Evolutionary conservation across 116 monocot genomes (phyloP), one percentile per base, ranked within the genome.

Genomic region (Cymodocea nodosa): DNA sequence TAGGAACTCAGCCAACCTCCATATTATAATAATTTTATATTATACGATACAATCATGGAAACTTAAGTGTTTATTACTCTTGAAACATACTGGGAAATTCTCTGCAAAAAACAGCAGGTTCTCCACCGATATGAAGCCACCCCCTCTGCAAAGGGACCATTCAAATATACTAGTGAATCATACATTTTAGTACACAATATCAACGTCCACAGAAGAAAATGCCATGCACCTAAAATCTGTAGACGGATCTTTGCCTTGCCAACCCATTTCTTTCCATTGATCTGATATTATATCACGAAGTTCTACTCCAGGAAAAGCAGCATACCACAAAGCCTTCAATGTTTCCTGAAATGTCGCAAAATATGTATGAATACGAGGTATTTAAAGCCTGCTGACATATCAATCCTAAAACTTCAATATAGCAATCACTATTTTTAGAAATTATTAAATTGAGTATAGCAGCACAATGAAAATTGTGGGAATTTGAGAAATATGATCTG

Each of bases 231-330:
- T 89, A 71, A 94, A 94, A 75, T 94, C 94, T 35, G 94, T 94
- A 18, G 94, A 94, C 70, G 89, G 89, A 56, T 94, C 89, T 67
- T 74, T 86, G 22, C 94, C 94, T 74, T 94, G 94, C 94, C 94
- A 94, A 35, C 94, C 94, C 94, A 94, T 89, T 61, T 86, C 77
- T 51, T 94, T 94, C 94, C 94, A 94, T 67, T 94, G 94, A 11
- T 94, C 86, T 65, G 94, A 94, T 72, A 86, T 78, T 70, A 94
- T 72, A 56, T 78, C 80, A 62, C 68, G 36, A 23, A 94, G 82
- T 71, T 86, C 86, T 60, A 77, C 77, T 68, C 76, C 87, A 66
- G 90, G 94, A 79, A 78, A 94, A 65, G 94, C 84, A 60, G 80
- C 78, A 78, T 70, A 24, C 94, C 94, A 94, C 23, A 94, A 81